These are phyloP conservation scores for Trichophyton benhamiae DNA, from an alignment of 2,329 filamentous ascomycete genomes.

Conservation along the genomic window DNA sequence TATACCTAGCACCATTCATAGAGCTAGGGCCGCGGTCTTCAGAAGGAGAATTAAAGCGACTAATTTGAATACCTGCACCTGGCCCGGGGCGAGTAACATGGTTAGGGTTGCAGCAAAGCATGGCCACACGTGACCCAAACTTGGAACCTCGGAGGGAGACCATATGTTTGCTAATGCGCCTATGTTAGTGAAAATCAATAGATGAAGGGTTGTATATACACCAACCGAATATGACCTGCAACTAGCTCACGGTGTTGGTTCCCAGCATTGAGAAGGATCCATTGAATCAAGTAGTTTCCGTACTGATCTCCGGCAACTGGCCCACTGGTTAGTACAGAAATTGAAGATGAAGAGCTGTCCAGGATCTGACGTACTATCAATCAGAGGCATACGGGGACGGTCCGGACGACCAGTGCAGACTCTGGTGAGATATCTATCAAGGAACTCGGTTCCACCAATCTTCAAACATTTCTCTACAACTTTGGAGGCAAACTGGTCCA, in stretches of 20 bases:
- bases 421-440: slow-evolving; percentile 81
- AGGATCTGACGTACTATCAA: slow-evolving; percentile 55
- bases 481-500: slow-evolving; percentile 98
- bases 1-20: slow-evolving; percentile 27
- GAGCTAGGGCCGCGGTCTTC: slow-evolving; percentile 26
- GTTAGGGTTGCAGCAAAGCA: slow-evolving; percentile 95
- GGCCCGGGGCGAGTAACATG: slow-evolving; percentile 80
- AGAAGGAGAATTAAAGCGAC: slow-evolving; percentile 40
- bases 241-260: slow-evolving; percentile 86
- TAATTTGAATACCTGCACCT: slow-evolving; percentile 57
- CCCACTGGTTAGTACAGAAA: slow-evolving; percentile 1
- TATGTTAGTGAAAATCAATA: slow-evolving; percentile 9
- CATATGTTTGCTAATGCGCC: slow-evolving; percentile 67
- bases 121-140: slow-evolving; percentile 93
- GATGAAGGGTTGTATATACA: neutral
- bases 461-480: slow-evolving; percentile 99
- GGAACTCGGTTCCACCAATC: slow-evolving; percentile 81
- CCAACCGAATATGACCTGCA: slow-evolving; percentile 69
- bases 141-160: slow-evolving; percentile 96
- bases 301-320: slow-evolving; percentile 89
- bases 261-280: slow-evolving; percentile 80
- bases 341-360: neutral
- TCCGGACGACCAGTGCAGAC: slow-evolving; percentile 86
- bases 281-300: slow-evolving; percentile 95
- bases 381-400: slow-evolving; percentile 87